phyloP scores from a whole-genome alignment of 768 basidiomycete species.

The Leccinum uliginosum region DNA sequence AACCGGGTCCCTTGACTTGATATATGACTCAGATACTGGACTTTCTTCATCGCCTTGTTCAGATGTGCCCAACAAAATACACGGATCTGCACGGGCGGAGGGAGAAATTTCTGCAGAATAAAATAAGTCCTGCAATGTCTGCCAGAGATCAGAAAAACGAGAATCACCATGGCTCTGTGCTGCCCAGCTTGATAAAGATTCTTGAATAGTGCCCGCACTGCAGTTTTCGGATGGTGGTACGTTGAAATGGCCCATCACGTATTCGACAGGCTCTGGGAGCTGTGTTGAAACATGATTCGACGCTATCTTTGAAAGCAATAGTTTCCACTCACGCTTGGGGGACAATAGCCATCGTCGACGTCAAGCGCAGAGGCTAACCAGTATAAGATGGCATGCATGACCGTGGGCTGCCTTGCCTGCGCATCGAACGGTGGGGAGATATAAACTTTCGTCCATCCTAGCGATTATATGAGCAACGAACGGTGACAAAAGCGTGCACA shows the following conservation, averaged over 20 bases:
- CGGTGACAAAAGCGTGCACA: background rate
- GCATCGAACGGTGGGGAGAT: slow-evolving; percentile 43
- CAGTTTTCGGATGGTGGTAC: slow-evolving; percentile 21
- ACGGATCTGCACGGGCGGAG: slow-evolving; percentile 17
- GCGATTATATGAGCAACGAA: background rate
- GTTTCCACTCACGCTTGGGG: slow-evolving; percentile 19
- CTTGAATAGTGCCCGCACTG: slow-evolving; percentile 13
- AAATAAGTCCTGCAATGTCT: background rate
- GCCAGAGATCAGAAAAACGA: background rate
- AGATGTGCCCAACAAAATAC: slow-evolving; percentile 14
- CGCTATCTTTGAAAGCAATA: background rate
- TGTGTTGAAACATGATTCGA: background rate
- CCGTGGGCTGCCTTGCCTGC: slow-evolving; percentile 41
- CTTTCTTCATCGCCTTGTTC: slow-evolving; percentile 19
- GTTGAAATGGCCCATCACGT: slow-evolving; percentile 27
- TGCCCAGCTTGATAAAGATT: slow-evolving; percentile 31
- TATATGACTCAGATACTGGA: slow-evolving; percentile 9
- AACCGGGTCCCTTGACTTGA: slow-evolving; percentile 20
- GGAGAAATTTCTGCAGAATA: slow-evolving; percentile 18
- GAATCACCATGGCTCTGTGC: slow-evolving; percentile 27
- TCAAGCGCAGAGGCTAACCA: slow-evolving; percentile 54
- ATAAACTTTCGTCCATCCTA: slow-evolving; percentile 54
- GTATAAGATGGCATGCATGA: slow-evolving; percentile 49
- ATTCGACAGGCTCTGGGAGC: slow-evolving; percentile 31
- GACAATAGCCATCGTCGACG: slow-evolving; percentile 27